phyloP scores from a whole-genome alignment of 345 rosid species.

The Eucalyptus melliodora region DNA sequence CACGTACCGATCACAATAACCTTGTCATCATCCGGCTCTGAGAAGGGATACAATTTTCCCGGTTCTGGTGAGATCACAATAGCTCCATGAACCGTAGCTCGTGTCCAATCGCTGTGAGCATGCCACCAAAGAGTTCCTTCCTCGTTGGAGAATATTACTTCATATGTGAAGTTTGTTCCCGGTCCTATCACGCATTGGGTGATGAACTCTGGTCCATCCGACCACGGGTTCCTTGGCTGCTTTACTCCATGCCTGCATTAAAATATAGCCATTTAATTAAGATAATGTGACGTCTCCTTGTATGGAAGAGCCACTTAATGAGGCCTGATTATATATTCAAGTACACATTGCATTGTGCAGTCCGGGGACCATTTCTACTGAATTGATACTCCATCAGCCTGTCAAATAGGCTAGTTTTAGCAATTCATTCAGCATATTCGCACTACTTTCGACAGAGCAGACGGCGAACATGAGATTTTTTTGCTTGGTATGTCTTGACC shows the following conservation, averaged over 20 bases:
- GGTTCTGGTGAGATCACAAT: slow-evolving; percentile 2
- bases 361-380: not conserved
- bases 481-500: not conserved
- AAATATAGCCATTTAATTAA: not conserved
- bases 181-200: slow-evolving; percentile 10
- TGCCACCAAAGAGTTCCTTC: slow-evolving; percentile 38
- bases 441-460: not conserved
- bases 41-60: slow-evolving; percentile 2
- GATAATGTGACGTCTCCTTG: not conserved
- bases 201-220: slow-evolving; percentile 10
- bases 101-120: slow-evolving; percentile 25
- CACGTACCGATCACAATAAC: not conserved
- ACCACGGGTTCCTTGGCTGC: slow-evolving; percentile 11
- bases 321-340: not conserved
- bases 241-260: slow-evolving; percentile 10
- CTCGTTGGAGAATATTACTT: slow-evolving; percentile 1
- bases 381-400: not conserved
- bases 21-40: not conserved
- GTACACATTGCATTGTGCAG: not conserved
- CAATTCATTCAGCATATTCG: not conserved
- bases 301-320: not conserved
- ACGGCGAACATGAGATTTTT: not conserved
- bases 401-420: not conserved
- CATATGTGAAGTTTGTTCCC: not conserved
- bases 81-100: slow-evolving; percentile 24